A percentile compares a stretch with the other conserved stretches of the same genome.
phyloP scores from a whole-genome alignment of 73 alveolate genomes.

The Breviolum minutum region DNA sequence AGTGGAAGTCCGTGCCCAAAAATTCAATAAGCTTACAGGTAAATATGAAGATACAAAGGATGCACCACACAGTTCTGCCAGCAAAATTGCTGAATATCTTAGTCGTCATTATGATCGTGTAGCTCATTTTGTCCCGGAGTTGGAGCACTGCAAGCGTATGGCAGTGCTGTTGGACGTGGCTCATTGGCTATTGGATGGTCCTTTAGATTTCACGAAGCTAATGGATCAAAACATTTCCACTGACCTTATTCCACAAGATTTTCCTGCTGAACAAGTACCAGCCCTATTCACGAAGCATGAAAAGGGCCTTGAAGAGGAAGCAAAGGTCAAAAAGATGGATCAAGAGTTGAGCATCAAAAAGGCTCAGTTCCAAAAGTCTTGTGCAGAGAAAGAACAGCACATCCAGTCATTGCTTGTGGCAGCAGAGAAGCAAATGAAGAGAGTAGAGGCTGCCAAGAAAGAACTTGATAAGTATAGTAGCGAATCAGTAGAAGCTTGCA shows the following conservation, averaged over 20 bases:
- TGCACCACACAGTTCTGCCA: slow-evolving; percentile 69
- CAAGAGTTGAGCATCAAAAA: slow-evolving; percentile 15
- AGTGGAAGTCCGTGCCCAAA: slow-evolving; percentile 79
- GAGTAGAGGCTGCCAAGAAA: slow-evolving; percentile 31
- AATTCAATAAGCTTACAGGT: slow-evolving; percentile 37
- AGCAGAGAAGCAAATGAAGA: slow-evolving; percentile 25
- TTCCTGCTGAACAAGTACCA: slow-evolving; percentile 65
- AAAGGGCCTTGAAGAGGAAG: slow-evolving; percentile 68
- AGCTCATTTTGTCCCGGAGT: slow-evolving; percentile 73
- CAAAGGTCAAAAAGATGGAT: slow-evolving; percentile 33
- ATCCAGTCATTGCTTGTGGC: neutral
- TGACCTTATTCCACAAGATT: slow-evolving; percentile 29
- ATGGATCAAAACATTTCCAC: slow-evolving; percentile 20
- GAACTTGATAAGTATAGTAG: slow-evolving; percentile 73
- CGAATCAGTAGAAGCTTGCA: slow-evolving; percentile 55
- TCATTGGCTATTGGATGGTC: slow-evolving; percentile 80
- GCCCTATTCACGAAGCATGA: slow-evolving; percentile 68
- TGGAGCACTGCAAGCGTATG: slow-evolving; percentile 87
- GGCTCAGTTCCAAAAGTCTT: neutral
- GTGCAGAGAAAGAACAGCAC: slow-evolving; percentile 21
- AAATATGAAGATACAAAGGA: slow-evolving; percentile 45
- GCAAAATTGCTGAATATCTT: slow-evolving; percentile 38
- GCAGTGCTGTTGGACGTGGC: slow-evolving; percentile 44
- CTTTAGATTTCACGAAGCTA: neutral
- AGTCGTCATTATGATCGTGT: slow-evolving; percentile 58